Evolutionary conservation across 2,329 filamentous ascomycete species (phyloP).

Genomic region (Coniochaeta sp.): DNA sequence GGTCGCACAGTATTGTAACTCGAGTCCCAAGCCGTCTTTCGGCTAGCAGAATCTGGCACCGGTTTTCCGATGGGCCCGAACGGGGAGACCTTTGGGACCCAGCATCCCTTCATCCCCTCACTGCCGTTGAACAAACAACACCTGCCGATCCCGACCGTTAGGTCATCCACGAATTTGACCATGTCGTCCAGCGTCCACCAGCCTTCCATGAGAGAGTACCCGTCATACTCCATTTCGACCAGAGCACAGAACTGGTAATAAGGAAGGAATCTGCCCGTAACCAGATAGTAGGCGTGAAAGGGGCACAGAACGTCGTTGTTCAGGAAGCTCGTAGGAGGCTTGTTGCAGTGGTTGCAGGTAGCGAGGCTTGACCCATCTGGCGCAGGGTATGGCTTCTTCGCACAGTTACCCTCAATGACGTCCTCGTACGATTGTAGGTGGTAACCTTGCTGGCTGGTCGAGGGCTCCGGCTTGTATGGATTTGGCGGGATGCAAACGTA

Average conservation of each 20-base stretch:
- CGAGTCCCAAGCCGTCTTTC: background rate
- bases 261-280: background rate
- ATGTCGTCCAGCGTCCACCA: slow-evolving; percentile 3
- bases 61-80: background rate
- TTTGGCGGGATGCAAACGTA: background rate
- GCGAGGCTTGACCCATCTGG: background rate
- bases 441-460: background rate
- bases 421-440: background rate
- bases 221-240: background rate
- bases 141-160: background rate
- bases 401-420: background rate
- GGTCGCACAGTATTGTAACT: too few relatives aligned
- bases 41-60: background rate
- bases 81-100: background rate
- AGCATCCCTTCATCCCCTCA: background rate
- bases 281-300: background rate
- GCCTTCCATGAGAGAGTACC: background rate
- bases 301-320: background rate
- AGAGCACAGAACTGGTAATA: slow-evolving; percentile 1
- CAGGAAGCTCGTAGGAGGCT: background rate
- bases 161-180: background rate
- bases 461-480: background rate
- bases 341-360: background rate
- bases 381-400: background rate
- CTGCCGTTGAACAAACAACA: background rate